A percentile compares a stretch with the other conserved stretches of the same genome.
Evolutionary conservation across 257 asterid species (phyloP).

Genomic region (Solanum bulbocastanum): DNA sequence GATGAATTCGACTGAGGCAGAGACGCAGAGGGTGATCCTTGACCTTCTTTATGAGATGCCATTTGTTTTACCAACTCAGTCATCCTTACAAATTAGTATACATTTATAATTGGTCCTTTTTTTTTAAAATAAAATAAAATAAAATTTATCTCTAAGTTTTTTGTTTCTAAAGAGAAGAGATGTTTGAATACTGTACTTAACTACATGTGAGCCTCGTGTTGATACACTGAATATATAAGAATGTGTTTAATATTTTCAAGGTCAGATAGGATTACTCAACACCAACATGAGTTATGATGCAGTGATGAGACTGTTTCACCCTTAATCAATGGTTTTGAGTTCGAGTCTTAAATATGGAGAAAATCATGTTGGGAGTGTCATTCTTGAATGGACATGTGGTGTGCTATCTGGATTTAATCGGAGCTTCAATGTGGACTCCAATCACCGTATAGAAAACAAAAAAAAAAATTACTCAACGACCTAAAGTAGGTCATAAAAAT

Average conservation of each 20-base stretch:
- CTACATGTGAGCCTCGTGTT: not conserved
- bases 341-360: rapidly evolving
- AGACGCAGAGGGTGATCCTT: not conserved
- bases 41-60: not conserved
- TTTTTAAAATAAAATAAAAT: no score
- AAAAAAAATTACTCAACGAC: no score
- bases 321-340: no score
- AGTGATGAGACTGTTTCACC: rapidly evolving
- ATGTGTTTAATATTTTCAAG: not conserved
- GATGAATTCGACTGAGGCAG: not conserved
- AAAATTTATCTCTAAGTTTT: not conserved
- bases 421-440: rapidly evolving
- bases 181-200: not conserved
- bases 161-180: not conserved
- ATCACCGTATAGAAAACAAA: no score
- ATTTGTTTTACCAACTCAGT: not conserved
- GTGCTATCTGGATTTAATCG: no score
- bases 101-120: no score
- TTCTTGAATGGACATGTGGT: no score
- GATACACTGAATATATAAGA: not conserved
- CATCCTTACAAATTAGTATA: not conserved
- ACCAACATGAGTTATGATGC: no score
- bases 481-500: no score
- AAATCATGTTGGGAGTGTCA: no score
- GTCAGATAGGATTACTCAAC: not conserved